Evolutionary conservation across 2,329 filamentous ascomycete genomes (phyloP).

Genomic region (Cytospora piceicola): DNA sequence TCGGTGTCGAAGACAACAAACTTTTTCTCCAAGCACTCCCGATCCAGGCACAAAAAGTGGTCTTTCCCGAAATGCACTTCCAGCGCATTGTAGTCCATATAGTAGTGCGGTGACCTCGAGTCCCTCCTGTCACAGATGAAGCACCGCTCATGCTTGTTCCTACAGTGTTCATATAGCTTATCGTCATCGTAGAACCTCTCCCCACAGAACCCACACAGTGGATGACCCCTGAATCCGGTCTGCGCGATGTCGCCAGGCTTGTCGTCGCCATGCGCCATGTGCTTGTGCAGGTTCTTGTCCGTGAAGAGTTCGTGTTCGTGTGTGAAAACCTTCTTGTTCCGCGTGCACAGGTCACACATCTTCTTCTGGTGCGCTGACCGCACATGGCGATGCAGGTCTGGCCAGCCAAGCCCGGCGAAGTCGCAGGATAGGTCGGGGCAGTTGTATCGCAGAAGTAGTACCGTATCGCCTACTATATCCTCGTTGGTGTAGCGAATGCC

Average conservation of each 20-base stretch:
- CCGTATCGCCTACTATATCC: slow-evolving; percentile 88
- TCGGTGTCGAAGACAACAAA: slow-evolving; percentile 96
- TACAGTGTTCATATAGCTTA: slow-evolving; percentile 90
- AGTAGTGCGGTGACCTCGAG: slow-evolving; percentile 82
- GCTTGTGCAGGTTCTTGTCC: slow-evolving; percentile 76
- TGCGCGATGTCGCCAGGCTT: slow-evolving; percentile 87
- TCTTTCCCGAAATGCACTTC: slow-evolving; percentile 86
- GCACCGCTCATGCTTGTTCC: slow-evolving; percentile 92
- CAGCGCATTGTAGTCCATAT: slow-evolving; percentile 82
- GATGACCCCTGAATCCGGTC: slow-evolving; percentile 95
- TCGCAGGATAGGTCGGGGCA: slow-evolving; percentile 83
- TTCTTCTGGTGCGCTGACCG: slow-evolving; percentile 80
- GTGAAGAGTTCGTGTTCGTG: slow-evolving; percentile 96
- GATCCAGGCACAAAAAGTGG: slow-evolving; percentile 83
- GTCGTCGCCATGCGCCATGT: slow-evolving; percentile 91
- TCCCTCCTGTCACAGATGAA: slow-evolving; percentile 84
- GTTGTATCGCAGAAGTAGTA: slow-evolving; percentile 88
- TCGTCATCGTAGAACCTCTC: slow-evolving; percentile 95
- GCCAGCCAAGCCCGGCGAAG: slow-evolving; percentile 74
- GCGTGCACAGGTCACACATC: slow-evolving; percentile 87
- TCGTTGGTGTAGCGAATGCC: slow-evolving; percentile 90
- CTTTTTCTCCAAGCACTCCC: slow-evolving; percentile 93
- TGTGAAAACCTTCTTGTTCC: slow-evolving; percentile 97
- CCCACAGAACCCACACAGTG: slow-evolving; percentile 89
- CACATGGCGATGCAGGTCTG: slow-evolving; percentile 72